Evolutionary conservation across 306 rosid genomes (phyloP), one percentile per base, ranked within the genome.

Genomic region (Lithocarpus polystachyus): DNA sequence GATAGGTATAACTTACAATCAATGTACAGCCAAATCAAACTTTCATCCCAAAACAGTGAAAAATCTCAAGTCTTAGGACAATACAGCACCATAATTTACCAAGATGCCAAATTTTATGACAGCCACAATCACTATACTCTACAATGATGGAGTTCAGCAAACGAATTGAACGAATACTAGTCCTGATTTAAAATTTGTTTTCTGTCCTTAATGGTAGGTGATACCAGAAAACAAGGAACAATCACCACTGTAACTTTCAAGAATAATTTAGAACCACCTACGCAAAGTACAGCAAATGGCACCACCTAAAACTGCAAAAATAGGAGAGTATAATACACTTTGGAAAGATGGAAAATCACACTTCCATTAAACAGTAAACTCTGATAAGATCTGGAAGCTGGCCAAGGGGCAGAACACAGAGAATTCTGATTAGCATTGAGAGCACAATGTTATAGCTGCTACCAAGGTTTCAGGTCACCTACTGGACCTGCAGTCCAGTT

Each of bases 401-500:
- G 79, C 68, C 55, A 65, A 65, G 73, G 59, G 31, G 20, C 68
- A 54, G 37, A 52, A 54, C 57, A 75, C 62, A 22, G 71, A 79
- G 79, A 84, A 79, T 80, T 61, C 85, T 79, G 59, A 26, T 56
- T n/a, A 48, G 75, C 57, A 48, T 43, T 31, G 43, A 81, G 71
- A 73, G 73, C 72, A 56, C 75, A 18, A 17, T 75, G 73, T 67
- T 26, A 37, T 43, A 40, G 74, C 8, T 59, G 82, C 77, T 90
- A 92, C 97, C 96, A 92, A 53, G 96, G 97, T 81, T 92, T 92
- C 76, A 92, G 83, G 83, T 92, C 99, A 45, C 93, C 92, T 37
- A 90, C 94, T 5, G 99, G 97, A 7, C 99, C 99, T 8, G 98
- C 91, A 28, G 98, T 95, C 97, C 99, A 95, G 87, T 92, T 95